phyloP scores from a whole-genome alignment of 331 rosid species.

The Prunus yedoensis region DNA sequence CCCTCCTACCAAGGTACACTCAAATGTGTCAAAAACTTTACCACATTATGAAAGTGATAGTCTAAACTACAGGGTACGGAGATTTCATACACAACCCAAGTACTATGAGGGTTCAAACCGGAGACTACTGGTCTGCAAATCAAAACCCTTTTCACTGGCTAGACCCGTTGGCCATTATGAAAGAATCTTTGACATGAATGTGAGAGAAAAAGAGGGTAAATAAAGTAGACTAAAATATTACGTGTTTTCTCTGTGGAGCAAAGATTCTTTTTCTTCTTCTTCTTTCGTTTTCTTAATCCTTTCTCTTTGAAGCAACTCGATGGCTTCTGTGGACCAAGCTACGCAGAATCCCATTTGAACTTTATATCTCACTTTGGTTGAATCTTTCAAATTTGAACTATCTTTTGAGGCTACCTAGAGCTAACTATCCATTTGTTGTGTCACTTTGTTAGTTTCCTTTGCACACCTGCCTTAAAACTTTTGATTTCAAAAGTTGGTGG shows the following conservation, averaged over 20 bases:
- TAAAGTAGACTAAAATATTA: not conserved
- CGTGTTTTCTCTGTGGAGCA: not conserved
- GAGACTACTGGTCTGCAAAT: no score
- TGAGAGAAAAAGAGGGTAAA: not conserved
- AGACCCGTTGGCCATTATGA: no score
- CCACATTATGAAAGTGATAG: not conserved
- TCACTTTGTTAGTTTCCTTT: not conserved
- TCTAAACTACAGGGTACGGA: no score
- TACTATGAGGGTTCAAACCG: not conserved
- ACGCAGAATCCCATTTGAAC: no score
- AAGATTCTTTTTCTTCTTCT: not conserved
- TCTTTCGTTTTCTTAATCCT: not conserved
- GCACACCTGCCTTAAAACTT: not conserved
- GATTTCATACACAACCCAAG: no score
- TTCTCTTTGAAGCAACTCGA: not conserved
- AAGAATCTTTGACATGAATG: not conserved
- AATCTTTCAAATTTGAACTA: no score
- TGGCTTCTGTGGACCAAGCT: not conserved
- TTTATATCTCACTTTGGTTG: no score
- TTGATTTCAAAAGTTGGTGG: not conserved
- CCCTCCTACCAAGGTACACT: not conserved
- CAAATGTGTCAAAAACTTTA: not conserved
- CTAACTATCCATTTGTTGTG: no score
- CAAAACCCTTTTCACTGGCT: rapidly evolving
- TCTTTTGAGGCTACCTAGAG: no score